Percentiles rank a stretch among this genome's conserved stretches.
Conservation (phyloP, 108 stramenopile genomes). For the Cylindrotheca closterium region DNA sequence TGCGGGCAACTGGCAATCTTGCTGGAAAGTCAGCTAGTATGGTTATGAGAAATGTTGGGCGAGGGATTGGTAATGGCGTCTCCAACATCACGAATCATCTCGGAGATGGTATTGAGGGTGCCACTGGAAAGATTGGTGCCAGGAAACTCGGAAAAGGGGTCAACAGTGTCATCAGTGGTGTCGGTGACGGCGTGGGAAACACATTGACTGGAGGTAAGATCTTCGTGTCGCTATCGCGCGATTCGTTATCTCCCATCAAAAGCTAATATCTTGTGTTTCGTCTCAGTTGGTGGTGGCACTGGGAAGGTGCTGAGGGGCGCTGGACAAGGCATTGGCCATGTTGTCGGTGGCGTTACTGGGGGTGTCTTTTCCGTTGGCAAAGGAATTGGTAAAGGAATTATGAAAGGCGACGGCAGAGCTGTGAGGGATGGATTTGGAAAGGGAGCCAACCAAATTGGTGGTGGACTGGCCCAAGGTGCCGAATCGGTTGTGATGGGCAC, state of each 20-base stretch:
- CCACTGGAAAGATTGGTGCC: conserved; percentile 67
- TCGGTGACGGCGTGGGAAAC: conserved; percentile 81
- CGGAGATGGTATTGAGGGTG: conserved; percentile 76
- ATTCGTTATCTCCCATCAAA: background rate
- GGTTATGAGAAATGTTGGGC: conserved; percentile 64
- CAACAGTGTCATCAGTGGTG: conserved; percentile 83
- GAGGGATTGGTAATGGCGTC: conserved; percentile 68
- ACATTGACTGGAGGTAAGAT: conserved; percentile 69
- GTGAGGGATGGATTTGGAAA: conserved; percentile 63
- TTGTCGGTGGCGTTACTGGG: conserved; percentile 72
- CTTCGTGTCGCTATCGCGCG: too few relatives aligned
- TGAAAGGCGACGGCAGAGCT: conserved; percentile 71
- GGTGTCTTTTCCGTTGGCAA: conserved; percentile 69
- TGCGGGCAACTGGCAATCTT: conserved; percentile 81
- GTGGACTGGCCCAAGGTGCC: conserved; percentile 76
- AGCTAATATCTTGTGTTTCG: background rate
- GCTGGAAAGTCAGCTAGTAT: conserved; percentile 72
- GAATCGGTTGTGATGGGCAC: conserved; percentile 75
- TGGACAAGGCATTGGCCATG: conserved; percentile 85
- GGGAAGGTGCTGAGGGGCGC: conserved; percentile 74
- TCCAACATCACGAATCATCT: conserved; percentile 48
- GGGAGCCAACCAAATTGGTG: conserved; percentile 65
- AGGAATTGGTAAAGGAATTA: conserved; percentile 79
- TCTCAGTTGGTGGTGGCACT: conserved; percentile 73
- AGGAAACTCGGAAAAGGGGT: conserved; percentile 78